phyloP scores from a whole-genome alignment of 345 rosid species.

The Triadica sebifera region DNA sequence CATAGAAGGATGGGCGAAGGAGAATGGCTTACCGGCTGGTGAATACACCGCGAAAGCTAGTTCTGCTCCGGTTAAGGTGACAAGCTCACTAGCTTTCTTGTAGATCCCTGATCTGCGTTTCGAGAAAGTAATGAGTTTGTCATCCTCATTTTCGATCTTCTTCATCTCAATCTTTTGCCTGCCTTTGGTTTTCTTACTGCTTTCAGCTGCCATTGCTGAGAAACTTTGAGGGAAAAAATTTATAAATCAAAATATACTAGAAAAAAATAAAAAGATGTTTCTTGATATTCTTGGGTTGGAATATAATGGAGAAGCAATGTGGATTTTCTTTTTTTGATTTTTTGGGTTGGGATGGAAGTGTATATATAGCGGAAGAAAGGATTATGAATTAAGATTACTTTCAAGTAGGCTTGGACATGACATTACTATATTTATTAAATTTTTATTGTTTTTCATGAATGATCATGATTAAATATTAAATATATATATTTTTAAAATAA shows the following conservation, averaged over 20 bases:
- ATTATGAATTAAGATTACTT: no score
- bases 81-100: conserved; percentile 38
- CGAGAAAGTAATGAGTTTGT: conserved; percentile 35
- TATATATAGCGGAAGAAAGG: no score
- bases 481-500: no score
- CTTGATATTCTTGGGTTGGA: background rate
- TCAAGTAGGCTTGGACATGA: no score
- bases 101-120: conserved; percentile 38
- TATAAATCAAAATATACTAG: background rate
- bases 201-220: background rate
- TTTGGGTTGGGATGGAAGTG: background rate
- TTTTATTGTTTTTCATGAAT: no score
- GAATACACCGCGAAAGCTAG: conserved; percentile 30
- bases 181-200: conserved; percentile 21
- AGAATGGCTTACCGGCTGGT: conserved; percentile 34
- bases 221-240: background rate
- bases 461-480: no score
- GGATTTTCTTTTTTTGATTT: background rate
- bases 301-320: background rate
- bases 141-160: conserved; percentile 14
- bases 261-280: background rate
- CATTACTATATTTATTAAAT: no score
- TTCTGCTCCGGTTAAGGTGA: conserved; percentile 30
- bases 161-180: conserved; percentile 24
- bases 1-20: conserved; percentile 40